Conservation (phyloP, 805 yeast genomes). For the Clavispora santaluciae region DNA sequence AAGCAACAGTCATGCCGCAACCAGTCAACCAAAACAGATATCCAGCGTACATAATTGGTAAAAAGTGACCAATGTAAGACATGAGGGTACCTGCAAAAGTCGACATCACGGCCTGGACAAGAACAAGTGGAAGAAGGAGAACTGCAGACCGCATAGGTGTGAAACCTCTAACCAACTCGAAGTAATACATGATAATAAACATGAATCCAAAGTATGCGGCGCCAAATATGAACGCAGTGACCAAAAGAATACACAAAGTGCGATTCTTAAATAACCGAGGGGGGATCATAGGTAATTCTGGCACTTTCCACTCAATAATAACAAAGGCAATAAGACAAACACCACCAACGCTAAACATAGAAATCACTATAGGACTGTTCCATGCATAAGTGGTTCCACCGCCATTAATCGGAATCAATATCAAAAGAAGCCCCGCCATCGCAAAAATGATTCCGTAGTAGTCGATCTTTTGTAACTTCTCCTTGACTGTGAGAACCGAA, state of each 20-base stretch:
- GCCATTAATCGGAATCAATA: constrained; percentile 54
- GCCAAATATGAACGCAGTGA: constrained; percentile 44
- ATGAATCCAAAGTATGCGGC: constrained; percentile 42
- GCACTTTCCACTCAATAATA: constrained; percentile 45
- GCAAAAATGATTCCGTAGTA: constrained; percentile 47
- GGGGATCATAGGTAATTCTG: constrained; percentile 54
- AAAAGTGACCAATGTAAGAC: constrained; percentile 39
- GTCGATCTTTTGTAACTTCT: constrained; percentile 46
- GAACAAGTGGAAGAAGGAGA: constrained; percentile 35
- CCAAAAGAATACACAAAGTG: constrained; percentile 27
- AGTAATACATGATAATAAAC: constrained; percentile 47
- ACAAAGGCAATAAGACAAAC: constrained; percentile 37
- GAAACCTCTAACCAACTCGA: constrained; percentile 41
- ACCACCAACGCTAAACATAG: constrained; percentile 32
- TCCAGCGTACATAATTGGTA: constrained; percentile 37
- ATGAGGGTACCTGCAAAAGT: constrained; percentile 44
- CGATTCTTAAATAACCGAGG: constrained; percentile 35
- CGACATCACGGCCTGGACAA: constrained; percentile 39
- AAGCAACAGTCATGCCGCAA: constrained; percentile 32
- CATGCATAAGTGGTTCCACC: constrained; percentile 60
- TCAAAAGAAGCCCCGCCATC: constrained; percentile 43
- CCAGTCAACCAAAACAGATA: constrained; percentile 40
- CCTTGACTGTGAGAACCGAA: constrained; percentile 24
- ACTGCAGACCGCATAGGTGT: constrained; percentile 37
- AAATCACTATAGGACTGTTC: constrained; percentile 39